Evolutionary conservation across 352 stramenopile species (phyloP).

Genomic region (Pythium pyrilobum): DNA sequence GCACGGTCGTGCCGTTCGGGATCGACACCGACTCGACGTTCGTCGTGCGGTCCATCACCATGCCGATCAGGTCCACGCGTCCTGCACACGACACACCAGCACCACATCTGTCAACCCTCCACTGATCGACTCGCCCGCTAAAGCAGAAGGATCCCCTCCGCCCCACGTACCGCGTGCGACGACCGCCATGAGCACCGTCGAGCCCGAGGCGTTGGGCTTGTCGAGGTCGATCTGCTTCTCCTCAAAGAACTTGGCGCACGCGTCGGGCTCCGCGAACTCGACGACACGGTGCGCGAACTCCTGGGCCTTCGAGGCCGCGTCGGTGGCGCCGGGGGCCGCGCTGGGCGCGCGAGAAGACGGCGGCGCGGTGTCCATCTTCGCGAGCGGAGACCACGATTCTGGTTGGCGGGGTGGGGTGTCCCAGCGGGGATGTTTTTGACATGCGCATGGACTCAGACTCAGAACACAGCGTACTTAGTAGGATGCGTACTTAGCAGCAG

Average conservation of each 20-base stretch:
- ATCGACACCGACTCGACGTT: slow-evolving; percentile 52
- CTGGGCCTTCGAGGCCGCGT: slow-evolving; percentile 31
- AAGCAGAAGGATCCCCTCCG: too few species aligned
- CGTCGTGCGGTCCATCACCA: slow-evolving; percentile 46
- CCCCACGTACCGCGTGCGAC: slow-evolving; percentile 65
- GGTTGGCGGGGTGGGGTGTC: too few species aligned
- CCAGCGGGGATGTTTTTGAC: too few species aligned
- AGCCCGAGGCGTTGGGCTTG: slow-evolving; percentile 47
- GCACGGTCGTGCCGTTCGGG: slow-evolving; percentile 63
- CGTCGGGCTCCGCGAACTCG: slow-evolving; percentile 57
- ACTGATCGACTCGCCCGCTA: too few species aligned
- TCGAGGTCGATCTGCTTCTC: slow-evolving; percentile 64
- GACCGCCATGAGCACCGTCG: slow-evolving; percentile 78
- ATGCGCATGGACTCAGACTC: slow-evolving; percentile 13
- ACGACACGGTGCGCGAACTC: slow-evolving; percentile 73
- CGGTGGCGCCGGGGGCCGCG: neutral
- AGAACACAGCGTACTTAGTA: slow-evolving; percentile 4
- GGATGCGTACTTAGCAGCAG: slow-evolving; percentile 1
- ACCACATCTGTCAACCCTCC: too few species aligned
- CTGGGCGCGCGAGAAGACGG: neutral
- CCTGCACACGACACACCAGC: slow-evolving; percentile 22
- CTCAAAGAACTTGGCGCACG: slow-evolving; percentile 52
- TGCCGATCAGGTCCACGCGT: slow-evolving; percentile 53
- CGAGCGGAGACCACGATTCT: neutral
- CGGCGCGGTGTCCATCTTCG: neutral